Evolutionary conservation across 1,284 basidiomycete genomes (phyloP), one percentile per base, ranked within the genome.

Genomic region (Thelephora terrestris): DNA sequence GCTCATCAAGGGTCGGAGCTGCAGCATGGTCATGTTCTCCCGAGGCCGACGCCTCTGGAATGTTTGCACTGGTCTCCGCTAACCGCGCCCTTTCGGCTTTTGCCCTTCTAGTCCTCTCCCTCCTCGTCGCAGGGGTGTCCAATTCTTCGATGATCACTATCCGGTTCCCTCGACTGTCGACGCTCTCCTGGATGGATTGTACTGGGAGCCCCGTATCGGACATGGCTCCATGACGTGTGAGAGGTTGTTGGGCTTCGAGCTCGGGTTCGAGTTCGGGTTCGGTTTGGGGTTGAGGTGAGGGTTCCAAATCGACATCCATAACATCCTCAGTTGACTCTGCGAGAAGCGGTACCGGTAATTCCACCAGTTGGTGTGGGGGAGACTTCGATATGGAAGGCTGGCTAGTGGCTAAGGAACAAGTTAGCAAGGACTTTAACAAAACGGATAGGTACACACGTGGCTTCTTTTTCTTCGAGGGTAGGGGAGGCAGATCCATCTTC

Each of bases 91-190:
- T 70, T 55, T 74, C 71, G 10, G 67, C 73, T 59, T 70, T 75
- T 50, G 66, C 67, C 25, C 69, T 70, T 48, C 65, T 59, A 23
- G 69, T 68, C 60, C 80, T 83, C 58, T 75, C 71, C 47, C 73
- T 70, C 4, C 83, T 75, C 32, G 71, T 80, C 5, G 72, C 72
- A 32, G 83, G 83, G 1, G 82, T 80, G 55, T 85, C 84, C 18
- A 85, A 65, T 47, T 78, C 75, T 57, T 86, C 82, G 49, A 85
- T 74, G 50, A 81, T 72, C 46, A 80, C 69, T 48, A 64, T 68
- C 18, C 73, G 23, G 64, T 55, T 42, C 64, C 57, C 52, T 61
- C 57, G 29, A 32, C 29, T 32, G 12, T 32, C 29, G 9, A 32
- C 29, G 12, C 29, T 32, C 29, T 32, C 29, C 29, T 32, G 29